Conservation (phyloP, 2,329 filamentous ascomycete species). For the Xylariales sp. region DNA sequence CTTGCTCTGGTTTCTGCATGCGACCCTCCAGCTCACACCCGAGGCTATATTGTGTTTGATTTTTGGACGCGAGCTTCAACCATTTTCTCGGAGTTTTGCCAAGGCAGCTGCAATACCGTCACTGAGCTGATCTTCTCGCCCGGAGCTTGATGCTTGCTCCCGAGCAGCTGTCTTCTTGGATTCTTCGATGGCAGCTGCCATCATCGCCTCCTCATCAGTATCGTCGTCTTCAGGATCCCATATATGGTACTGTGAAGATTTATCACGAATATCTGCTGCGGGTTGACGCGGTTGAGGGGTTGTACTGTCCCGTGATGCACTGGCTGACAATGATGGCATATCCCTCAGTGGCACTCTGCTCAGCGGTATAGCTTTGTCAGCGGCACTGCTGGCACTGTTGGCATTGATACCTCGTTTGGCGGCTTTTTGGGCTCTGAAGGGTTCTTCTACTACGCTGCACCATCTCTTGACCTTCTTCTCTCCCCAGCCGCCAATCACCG, state of each 20-base stretch:
- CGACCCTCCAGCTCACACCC: neutral
- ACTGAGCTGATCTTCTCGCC: conserved; percentile 40
- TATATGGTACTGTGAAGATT: conserved; percentile 28
- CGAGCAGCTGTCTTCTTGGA: conserved; percentile 34
- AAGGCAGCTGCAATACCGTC: conserved; percentile 58
- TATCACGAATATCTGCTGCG: conserved; percentile 10
- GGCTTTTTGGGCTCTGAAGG: conserved; percentile 72
- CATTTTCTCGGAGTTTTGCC: conserved; percentile 50
- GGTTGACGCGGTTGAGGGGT: conserved; percentile 16
- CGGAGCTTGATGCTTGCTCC: conserved; percentile 17
- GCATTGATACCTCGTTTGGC: conserved; percentile 39
- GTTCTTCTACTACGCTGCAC: conserved; percentile 76
- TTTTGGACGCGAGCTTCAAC: too few relatives aligned
- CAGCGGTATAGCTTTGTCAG: conserved; percentile 35
- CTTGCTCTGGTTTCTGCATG: conserved; percentile 3
- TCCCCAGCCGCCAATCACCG: conserved; percentile 85
- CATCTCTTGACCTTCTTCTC: conserved; percentile 90
- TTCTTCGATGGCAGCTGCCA: conserved; percentile 42
- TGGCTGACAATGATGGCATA: conserved; percentile 25
- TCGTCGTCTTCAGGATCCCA: conserved; percentile 38
- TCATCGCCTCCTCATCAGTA: conserved; percentile 44
- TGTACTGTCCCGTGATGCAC: conserved; percentile 15
- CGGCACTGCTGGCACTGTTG: conserved; percentile 17
- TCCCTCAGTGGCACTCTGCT: conserved; percentile 36
- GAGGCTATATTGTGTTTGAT: too few relatives aligned